Base-by-base conservation (phyloP, 306 rosid species). In the Dalbergia cochinchinensis region DNA sequence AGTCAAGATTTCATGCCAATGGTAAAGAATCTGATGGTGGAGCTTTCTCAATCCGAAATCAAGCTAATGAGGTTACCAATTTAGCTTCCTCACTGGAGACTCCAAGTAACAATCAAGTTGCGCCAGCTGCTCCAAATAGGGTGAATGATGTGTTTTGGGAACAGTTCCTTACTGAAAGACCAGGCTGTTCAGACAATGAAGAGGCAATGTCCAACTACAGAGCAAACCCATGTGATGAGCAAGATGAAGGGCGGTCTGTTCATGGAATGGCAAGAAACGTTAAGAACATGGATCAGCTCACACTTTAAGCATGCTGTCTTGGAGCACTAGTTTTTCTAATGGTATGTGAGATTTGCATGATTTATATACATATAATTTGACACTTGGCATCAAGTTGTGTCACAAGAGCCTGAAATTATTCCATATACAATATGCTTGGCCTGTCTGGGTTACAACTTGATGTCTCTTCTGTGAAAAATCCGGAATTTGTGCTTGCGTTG, bases 141-240 rank as follows among this genome's bases (percentile, higher is more conserved):
- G 98, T 83, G 76, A 96, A 96, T 76, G 99, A 96, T 71, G 85
- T 89, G 31, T 96, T 96, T 79, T 96, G 98, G 99, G 99, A 93
- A 85, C 98, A 91, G 85, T 96, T 96, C 85, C 96, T 96, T 45
- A 96, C 98, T 0, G 99, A 96, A 85, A 96, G 98, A 78, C 99
- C 98, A 11, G 98, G 98, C 50, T 92, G 97, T 62, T 80, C 89
- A 16, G 97, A 93, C 82, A 92, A 89, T 87, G 99, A 95, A 88
- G 98, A 95, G 87, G 98, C 98, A 47, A 89, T 86, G 74, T 95
- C 98, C 82, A 91, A 86, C 86, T 88, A 89, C 65, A 84, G 90
- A 74, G 89, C 75, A 77, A 90, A 73, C 76, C 74, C 86, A 6
- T 73, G 55, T 53, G 91, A 85, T 16, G 99, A 92, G 81, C 92